These are phyloP conservation scores for Exserohilum turcica DNA, from an alignment of 2,329 filamentous ascomycete genomes.

Conservation along the genomic window DNA sequence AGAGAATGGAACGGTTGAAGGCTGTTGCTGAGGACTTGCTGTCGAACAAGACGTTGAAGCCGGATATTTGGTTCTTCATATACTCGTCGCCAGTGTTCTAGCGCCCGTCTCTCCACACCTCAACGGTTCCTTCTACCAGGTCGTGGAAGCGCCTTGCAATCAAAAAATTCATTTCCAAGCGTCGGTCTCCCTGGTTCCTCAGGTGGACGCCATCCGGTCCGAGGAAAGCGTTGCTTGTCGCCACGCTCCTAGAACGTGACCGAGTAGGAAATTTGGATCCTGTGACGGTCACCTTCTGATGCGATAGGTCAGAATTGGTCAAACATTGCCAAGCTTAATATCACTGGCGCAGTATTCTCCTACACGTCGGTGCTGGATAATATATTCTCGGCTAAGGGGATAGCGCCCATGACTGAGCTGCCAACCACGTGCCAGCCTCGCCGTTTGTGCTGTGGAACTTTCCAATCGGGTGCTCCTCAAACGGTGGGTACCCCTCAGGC, in stretches of 20 bases:
- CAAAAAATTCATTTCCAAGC: slow-evolving; percentile 13
- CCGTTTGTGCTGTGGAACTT: slow-evolving; percentile 4
- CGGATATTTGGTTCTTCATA: slow-evolving; percentile 7
- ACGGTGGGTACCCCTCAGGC: slow-evolving; percentile 2
- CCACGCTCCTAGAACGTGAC: slow-evolving; percentile 5
- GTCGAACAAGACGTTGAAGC: slow-evolving; percentile 10
- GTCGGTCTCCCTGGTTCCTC: slow-evolving; percentile 9
- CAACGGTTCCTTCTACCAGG: slow-evolving; percentile 1
- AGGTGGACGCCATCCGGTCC: slow-evolving; percentile 3
- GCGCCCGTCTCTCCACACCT: slow-evolving; percentile 2
- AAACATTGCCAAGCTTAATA: slow-evolving; percentile 10
- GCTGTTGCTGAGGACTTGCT: slow-evolving; percentile 8
- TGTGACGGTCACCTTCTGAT: slow-evolving; percentile 7
- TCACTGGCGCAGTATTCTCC: slow-evolving; percentile 4
- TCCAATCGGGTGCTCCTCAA: not conserved
- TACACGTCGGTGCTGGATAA: slow-evolving; percentile 7
- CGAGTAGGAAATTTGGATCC: slow-evolving; percentile 7
- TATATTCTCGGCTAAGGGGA: slow-evolving; percentile 13
- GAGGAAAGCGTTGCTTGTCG: slow-evolving; percentile 1
- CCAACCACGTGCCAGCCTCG: slow-evolving; percentile 9
- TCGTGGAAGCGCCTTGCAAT: slow-evolving; percentile 7
- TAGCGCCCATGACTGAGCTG: not conserved
- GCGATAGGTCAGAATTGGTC: slow-evolving; percentile 8
- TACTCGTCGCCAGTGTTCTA: slow-evolving; percentile 9
- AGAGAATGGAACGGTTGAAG: not conserved